Base-by-base conservation (phyloP, 2,329 filamentous ascomycete species). In the Cercospora citrullina region DNA sequence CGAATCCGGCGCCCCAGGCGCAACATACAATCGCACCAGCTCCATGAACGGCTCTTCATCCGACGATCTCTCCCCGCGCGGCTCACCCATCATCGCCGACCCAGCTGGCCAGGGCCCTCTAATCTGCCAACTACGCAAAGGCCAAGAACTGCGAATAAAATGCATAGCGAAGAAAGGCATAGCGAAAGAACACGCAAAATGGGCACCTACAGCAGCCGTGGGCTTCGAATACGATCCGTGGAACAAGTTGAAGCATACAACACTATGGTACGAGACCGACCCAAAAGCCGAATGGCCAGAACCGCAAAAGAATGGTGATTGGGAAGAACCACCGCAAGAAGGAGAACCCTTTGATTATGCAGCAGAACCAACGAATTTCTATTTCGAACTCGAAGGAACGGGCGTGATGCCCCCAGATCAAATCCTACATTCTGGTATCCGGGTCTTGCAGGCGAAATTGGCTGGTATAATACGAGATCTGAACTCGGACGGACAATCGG, bases 161-260 rank as follows among this genome's bases (percentile, higher is more conserved):
- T 98, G 94, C 78, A 91, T 97, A 72, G 95, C 94, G 61, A 97
- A 97, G 85, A 98, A 98, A 85, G 95, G 95, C 1, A 98, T 98
- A 72, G 94, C 94, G 42, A 99, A 99, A 84, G 95, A 99, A 80
- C 95, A 99, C 81, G 92, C 95, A 9, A 99, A 99, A 81, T 99
- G 95, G 95, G 91, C 93, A 76, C 94, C 95, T 1, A 94, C 92
- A 39, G 87, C 93, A 48, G 95, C 95, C 3, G 90, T 99, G 48
- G 94, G 93, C 26, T 99, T 99, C 78, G 95, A 99, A 81, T 99
- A 99, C 80, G 95, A 99, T 79, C 95, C 95, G 69, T 91, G 96
- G 80, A 99, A 99, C 83, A 97, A 96, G 82, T 84, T 99, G 72
- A 88, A 90, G 72, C 95, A 99, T 81, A 85, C 95, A 65, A 92